A percentile compares a stretch with the other conserved stretches of the same genome.
Conservation (phyloP, 768 basidiomycete species). For the Panaeolus cyanescens region DNA sequence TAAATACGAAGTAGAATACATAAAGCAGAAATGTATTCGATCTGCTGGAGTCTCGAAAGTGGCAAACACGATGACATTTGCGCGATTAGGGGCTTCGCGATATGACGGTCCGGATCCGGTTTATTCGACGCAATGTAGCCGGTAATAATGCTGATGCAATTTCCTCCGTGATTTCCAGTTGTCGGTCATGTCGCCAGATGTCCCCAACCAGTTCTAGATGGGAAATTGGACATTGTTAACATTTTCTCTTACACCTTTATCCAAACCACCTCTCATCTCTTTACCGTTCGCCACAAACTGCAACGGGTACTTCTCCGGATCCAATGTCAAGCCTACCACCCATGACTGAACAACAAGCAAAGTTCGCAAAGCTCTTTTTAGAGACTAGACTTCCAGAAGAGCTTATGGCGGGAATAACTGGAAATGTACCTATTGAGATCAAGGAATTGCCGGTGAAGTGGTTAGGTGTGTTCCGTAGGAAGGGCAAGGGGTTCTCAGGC, state of each 20-base stretch:
- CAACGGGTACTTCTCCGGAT: neutral
- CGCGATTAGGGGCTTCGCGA: no score
- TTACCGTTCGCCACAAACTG: neutral
- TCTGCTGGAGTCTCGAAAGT: neutral
- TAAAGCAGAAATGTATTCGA: no score
- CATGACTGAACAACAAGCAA: neutral
- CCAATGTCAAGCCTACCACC: neutral
- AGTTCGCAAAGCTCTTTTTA: slow-evolving; percentile 12
- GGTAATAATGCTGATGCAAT: neutral
- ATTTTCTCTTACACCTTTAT: no score
- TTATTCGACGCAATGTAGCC: neutral
- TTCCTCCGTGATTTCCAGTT: neutral
- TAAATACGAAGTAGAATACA: no score
- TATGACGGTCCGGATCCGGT: neutral
- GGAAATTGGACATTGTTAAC: no score
- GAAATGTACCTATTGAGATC: slow-evolving; percentile 35
- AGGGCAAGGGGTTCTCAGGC: slow-evolving; percentile 30
- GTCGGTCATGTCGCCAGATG: neutral
- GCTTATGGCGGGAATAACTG: slow-evolving; percentile 25
- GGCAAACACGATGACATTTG: neutral
- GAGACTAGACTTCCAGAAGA: slow-evolving; percentile 22
- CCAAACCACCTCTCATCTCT: neutral
- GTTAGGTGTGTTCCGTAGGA: slow-evolving; percentile 32
- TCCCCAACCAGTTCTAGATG: no score
- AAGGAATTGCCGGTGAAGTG: slow-evolving; percentile 40